Evolutionary conservation across 2,329 filamentous ascomycete genomes (phyloP), one percentile per base, ranked within the genome.

Genomic region (Cladosporium sp.): DNA sequence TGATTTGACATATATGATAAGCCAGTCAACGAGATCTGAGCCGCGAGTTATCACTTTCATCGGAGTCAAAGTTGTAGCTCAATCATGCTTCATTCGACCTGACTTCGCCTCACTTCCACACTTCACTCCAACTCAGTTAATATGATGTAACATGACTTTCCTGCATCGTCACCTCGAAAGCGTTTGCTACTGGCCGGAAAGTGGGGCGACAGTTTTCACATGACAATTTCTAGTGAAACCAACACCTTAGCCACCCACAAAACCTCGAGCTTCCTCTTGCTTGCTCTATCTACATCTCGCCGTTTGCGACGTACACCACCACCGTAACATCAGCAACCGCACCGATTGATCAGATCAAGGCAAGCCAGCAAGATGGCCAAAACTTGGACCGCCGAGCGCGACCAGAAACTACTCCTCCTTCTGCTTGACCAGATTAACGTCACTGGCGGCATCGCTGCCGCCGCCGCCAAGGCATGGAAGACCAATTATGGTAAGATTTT

Each of bases 381-480:
- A 10, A 60, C 39, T 28, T 68, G 67, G 66, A 65, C 58, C 15
- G 22, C 62, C 7, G 62, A 61, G 7, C 59, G 61, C 19, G 59
- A 69, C 39, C 58, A 66, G 59, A 57, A 60, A n/a, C 53, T 68
- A 1, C 45, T 68, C 42, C 59, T 68, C n/a, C 60, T 67, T 4
- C 35, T 66, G 25, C 40, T 67, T 57, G 45, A 61, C 4, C 42
- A 56, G 2, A 20, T 61, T 25, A 62, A 64, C n/a, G 35, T 64
- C 56, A 54, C 65, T 37, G 55, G 37, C 48, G 25, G 64, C 0
- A 57, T 61, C 10, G 15, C 19, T 17, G 34, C 35, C 34, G 49
- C 47, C 2, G 40, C 49, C 3, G 40, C 40, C 9, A 52, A 44
- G 0, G 54, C 42, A 6, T 68, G 64, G 62, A 48, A 56, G 6